These are phyloP conservation scores for Blakeslea trispora DNA, from an alignment of 371 early-diverging fungal genomes.

Conservation along the genomic window DNA sequence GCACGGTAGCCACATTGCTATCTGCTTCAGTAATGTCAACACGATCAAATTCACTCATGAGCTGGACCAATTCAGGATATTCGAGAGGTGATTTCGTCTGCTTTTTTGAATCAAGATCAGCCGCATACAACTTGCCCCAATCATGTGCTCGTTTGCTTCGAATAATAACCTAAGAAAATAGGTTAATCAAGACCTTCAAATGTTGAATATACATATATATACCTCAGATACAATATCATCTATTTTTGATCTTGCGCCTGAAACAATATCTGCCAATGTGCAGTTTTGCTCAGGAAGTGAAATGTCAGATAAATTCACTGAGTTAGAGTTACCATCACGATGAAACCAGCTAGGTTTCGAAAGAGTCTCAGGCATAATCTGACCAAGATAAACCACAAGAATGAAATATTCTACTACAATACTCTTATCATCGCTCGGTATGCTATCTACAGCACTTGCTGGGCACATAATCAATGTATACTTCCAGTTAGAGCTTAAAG, in stretches of 20 bases:
- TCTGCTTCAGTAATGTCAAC: conserved; percentile 34
- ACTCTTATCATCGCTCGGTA: not conserved
- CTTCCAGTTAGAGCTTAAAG: conserved; percentile 25
- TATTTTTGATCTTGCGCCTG: conserved; percentile 31
- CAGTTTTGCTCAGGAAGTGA: conserved; percentile 28
- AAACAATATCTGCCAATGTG: conserved; percentile 34
- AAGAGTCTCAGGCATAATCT: conserved; percentile 21
- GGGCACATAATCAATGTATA: conserved; percentile 41
- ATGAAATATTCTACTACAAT: conserved; percentile 41
- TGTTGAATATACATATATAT: not conserved
- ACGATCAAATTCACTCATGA: conserved; percentile 39
- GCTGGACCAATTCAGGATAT: conserved; percentile 19
- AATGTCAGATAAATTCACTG: conserved; percentile 9
- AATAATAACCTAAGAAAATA: conserved; percentile 30
- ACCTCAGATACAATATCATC: conserved; percentile 44
- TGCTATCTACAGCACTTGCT: not conserved
- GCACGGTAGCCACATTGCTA: conserved; percentile 27
- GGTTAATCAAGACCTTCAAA: not conserved
- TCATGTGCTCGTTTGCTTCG: conserved; percentile 31
- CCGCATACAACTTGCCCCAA: conserved; percentile 38
- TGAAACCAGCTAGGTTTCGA: conserved; percentile 23
- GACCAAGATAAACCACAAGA: conserved; percentile 35
- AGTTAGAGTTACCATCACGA: not conserved
- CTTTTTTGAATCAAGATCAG: conserved; percentile 14
- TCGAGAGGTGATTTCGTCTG: conserved; percentile 3